phyloP scores from a whole-genome alignment of 176 grass and related monocot species.

The Tillandsia fasciculata region DNA sequence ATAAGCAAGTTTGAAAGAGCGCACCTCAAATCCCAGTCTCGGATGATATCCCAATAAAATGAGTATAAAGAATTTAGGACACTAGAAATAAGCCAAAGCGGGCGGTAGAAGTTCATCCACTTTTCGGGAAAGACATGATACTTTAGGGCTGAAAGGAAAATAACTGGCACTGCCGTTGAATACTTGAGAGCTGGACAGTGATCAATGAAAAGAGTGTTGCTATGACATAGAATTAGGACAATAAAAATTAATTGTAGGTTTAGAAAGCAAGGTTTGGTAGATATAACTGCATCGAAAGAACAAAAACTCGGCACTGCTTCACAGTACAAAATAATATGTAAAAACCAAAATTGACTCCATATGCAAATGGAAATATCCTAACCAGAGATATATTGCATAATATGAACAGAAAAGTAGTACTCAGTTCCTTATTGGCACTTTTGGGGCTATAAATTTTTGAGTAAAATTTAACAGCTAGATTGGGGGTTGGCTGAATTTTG shows the following conservation, averaged over 20 bases:
- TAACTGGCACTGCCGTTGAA: constrained; percentile 79
- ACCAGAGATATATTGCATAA: too few species aligned
- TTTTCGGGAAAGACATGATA: constrained; percentile 73
- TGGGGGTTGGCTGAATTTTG: too few species aligned
- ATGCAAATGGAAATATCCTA: too few species aligned
- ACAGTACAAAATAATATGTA: neutral
- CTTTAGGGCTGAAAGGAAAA: constrained; percentile 92
- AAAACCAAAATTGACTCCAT: too few species aligned
- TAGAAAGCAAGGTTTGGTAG: neutral
- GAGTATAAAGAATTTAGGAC: constrained; percentile 88
- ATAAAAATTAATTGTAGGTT: neutral
- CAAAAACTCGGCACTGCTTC: neutral
- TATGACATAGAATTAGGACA: neutral
- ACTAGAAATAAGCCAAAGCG: constrained; percentile 84
- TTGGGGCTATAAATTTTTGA: too few species aligned
- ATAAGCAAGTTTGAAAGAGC: constrained; percentile 13
- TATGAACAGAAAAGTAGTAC: too few species aligned
- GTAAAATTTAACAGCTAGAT: too few species aligned
- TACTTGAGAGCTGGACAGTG: constrained; percentile 79
- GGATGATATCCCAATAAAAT: constrained; percentile 94
- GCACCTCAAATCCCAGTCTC: constrained; percentile 97
- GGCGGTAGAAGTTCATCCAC: constrained; percentile 74
- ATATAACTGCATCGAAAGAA: too few species aligned
- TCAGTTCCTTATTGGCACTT: too few species aligned
- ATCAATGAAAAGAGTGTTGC: neutral